Base-by-base conservation (phyloP, 192 early-diverging fungal genomes). In the Entrophospora sp. region DNA sequence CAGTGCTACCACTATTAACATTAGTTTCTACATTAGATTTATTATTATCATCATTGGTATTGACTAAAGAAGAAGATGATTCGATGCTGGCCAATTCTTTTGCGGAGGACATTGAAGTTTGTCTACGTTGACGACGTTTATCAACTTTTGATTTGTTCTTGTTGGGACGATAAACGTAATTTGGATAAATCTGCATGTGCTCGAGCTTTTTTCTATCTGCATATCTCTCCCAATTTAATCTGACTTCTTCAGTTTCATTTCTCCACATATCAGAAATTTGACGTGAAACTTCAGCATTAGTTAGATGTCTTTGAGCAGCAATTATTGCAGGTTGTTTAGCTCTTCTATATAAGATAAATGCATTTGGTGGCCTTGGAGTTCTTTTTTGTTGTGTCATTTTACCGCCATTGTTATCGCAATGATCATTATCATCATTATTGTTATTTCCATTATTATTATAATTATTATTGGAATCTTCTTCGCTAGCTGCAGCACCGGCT, bases 211-310 rank as follows among this genome's bases (percentile, higher is more conserved):
- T 66, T 16, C 49, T 18, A 42, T 66, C 64, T 8, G 64, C 64
- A 7, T 49, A 53, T 66, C 49, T 66, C 30, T 66, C 64, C 64
- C 64, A 66, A 40, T 53, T 16, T 51, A 35, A 30, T 10, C 45
- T 16, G 7, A 14, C 18, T 10, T 66, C 48, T 66, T 51, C 48
- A 36, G 64, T 22, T 42, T 66, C 64, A 10, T 18, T 36, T 55
- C 18, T 53, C 64, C 64, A 66, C 64, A 66, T 66, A 42, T 66
- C 49, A 24, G 51, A 32, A 34, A 66, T 66, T 55, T 36, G 14
- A 31, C 64, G 30, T 30, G 64, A 66, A 18, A 66, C 64, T 66
- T 66, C 44, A 28, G 64, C 64, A 42, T 66, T 66, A 3, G 64
- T 53, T 9, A 66, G 36, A 28, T 55, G 31, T 14, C 45, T 66